phyloP scores from a whole-genome alignment of 768 basidiomycete species.

The Kwoniella sp. region DNA sequence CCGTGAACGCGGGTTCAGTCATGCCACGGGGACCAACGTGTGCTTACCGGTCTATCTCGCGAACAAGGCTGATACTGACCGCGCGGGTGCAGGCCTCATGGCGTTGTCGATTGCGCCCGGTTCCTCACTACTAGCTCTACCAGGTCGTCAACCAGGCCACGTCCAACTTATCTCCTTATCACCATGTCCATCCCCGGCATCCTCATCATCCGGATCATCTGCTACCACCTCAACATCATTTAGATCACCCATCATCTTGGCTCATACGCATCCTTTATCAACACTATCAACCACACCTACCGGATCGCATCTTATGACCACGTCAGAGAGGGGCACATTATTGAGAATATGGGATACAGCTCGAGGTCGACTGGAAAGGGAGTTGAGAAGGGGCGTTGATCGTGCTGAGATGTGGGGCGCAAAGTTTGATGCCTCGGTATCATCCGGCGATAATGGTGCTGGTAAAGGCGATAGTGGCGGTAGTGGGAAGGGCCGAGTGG shows the following conservation, averaged over 20 bases:
- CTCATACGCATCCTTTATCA: constrained; percentile 52
- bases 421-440: constrained; percentile 26
- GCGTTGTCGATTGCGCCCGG: constrained; percentile 44
- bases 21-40: too few species aligned
- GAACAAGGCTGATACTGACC: too few species aligned
- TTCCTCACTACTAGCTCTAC: constrained; percentile 52
- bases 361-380: constrained; percentile 45
- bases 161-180: constrained; percentile 54
- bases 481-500: constrained; percentile 35
- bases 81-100: constrained; percentile 47
- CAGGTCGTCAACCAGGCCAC: constrained; percentile 56
- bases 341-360: constrained; percentile 53
- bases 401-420: constrained; percentile 54
- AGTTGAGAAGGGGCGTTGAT: constrained; percentile 54
- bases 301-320: constrained; percentile 50
- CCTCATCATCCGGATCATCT: background rate
- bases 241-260: constrained; percentile 55
- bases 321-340: constrained; percentile 53
- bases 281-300: constrained; percentile 44
- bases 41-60: too few species aligned
- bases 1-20: too few species aligned
- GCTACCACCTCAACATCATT: constrained; percentile 27
- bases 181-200: constrained; percentile 27
- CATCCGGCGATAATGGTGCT: constrained; percentile 6
- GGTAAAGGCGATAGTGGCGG: background rate